These are phyloP conservation scores for Calamus simplicifolius DNA, from an alignment of 176 grass and related monocot genomes.

Conservation along the genomic window DNA sequence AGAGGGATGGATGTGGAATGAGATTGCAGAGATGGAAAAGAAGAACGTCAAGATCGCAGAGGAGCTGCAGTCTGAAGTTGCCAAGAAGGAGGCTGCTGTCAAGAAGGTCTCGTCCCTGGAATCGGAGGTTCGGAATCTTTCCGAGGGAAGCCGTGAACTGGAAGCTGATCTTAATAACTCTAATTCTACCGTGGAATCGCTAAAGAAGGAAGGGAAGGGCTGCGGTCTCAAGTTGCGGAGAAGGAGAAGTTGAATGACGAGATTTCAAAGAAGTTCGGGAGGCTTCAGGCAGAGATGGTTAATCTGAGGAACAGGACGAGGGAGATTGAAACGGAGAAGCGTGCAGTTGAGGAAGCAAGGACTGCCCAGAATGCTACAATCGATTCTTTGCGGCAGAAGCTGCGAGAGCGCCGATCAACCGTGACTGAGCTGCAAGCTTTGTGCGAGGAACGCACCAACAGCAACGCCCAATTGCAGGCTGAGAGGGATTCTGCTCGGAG, in stretches of 20 bases:
- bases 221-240: conserved; percentile 11
- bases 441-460: conserved; percentile 9
- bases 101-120: no score
- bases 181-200: not conserved
- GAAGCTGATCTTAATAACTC: no score
- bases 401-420: conserved; percentile 22
- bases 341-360: not conserved
- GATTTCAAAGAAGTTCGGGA: conserved; percentile 28
- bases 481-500: conserved; percentile 18
- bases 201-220: conserved; percentile 21
- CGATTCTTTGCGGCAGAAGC: conserved; percentile 11
- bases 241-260: conserved; percentile 9
- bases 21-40: no score
- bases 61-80: no score
- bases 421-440: conserved; percentile 29
- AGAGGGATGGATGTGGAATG: no score
- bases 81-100: no score
- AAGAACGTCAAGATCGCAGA: no score
- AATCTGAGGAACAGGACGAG: conserved; percentile 1
- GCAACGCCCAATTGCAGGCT: not conserved
- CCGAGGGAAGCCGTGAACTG: no score
- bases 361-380: conserved; percentile 23
- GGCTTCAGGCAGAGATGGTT: conserved; percentile 14
- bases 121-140: no score
- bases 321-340: conserved; percentile 35